Base-by-base conservation (phyloP, 495 filamentous ascomycete species). In the Neurospora sp. region DNA sequence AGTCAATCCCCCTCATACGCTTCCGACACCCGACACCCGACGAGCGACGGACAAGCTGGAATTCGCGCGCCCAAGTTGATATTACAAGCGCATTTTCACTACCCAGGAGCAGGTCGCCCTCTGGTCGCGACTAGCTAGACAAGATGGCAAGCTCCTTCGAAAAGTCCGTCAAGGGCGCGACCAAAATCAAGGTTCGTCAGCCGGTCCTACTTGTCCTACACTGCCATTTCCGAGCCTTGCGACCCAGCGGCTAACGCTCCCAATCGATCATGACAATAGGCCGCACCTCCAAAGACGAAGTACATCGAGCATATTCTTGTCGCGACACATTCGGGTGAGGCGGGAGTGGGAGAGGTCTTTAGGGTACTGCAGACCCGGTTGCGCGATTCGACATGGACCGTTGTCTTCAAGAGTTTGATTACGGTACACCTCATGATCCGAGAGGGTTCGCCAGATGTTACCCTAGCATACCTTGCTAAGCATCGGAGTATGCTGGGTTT, bases 301-400 rank as follows among this genome's bases (percentile, higher is more conserved):
- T 99, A 99, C 85, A 94, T 99, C 83, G 96, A 99, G 81, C 93
- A 97, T 78, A 97, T 99, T 79, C 87, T 99, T 22, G 87, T 97
- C 76, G 96, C 96, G 73, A 99, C 96, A 40, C 94, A 98, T 82
- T 89, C 93, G 5, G 96, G 96, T 74, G 96, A 99, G 80, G 92
- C 93, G 18, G 96, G 96, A 72, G 94, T 99, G 68, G 96, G 91
- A 59, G 96, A 99, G 82, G 92, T 99, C 65, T 98, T 99, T 78
- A 89, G 96, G 61, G 92, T 94, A 39, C 83, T 99, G 35, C 93
- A 96, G 77, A 89, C 92, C 78, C 87, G 96, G 70, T 83, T 99
- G 69, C 90, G 93, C 76, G 96, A 99, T 78, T 94, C 94, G 76
- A 96, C 94, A 89, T 99, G 96, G 96, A 98, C 96, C 9, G 87